Conservation (phyloP, 129 eudicot genomes). For the Tanacetum coccineum region DNA sequence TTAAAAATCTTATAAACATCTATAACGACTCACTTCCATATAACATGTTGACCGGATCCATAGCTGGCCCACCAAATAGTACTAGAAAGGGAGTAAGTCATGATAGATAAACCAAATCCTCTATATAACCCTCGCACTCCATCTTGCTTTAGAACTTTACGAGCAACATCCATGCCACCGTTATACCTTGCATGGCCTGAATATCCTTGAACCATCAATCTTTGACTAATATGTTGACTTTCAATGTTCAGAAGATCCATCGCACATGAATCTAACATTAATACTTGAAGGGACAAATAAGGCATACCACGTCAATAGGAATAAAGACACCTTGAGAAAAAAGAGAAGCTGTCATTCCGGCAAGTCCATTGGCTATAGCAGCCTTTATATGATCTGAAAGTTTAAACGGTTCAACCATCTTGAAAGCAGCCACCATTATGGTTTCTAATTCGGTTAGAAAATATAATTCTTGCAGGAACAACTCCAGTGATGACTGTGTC, state of each 20-base stretch:
- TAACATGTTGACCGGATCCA: constrained; percentile 93
- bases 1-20: neutral
- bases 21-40: constrained; percentile 62
- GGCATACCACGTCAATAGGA: constrained; percentile 93
- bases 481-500: constrained; percentile 94
- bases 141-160: constrained; percentile 75
- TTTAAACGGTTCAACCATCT: constrained; percentile 68
- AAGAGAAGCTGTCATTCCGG: constrained; percentile 89
- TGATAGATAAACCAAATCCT: constrained; percentile 91
- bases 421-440: constrained; percentile 78
- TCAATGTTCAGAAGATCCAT: neutral
- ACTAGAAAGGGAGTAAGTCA: constrained; percentile 94
- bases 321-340: constrained; percentile 83
- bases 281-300: neutral
- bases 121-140: constrained; percentile 89
- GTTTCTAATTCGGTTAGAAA: constrained; percentile 90
- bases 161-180: constrained; percentile 93
- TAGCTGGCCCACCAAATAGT: constrained; percentile 99
- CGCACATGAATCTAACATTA: neutral
- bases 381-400: constrained; percentile 87
- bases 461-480: constrained; percentile 80
- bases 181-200: constrained; percentile 88
- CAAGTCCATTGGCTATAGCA: constrained; percentile 91
- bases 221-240: constrained; percentile 75
- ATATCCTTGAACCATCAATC: constrained; percentile 98